A percentile compares a stretch with the other conserved stretches of the same genome.
phyloP scores from a whole-genome alignment of 306 rosid species.

The Gynostemma pentaphyllum region DNA sequence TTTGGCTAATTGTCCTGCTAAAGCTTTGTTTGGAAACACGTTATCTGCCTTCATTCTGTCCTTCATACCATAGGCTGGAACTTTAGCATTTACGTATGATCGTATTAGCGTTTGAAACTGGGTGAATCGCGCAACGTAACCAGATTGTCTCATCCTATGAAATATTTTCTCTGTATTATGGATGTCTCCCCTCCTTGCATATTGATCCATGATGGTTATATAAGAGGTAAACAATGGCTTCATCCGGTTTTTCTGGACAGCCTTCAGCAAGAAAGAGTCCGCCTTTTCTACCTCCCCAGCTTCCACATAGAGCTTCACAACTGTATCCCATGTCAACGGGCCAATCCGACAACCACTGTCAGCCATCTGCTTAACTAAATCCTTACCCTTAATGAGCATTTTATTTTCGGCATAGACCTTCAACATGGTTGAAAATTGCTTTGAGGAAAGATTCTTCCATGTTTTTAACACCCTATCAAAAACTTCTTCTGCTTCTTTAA shows the following conservation, averaged over 20 bases:
- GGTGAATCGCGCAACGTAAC: constrained; percentile 25
- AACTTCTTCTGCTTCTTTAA: constrained; percentile 64
- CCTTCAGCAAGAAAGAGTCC: constrained; percentile 57
- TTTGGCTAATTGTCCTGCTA: constrained; percentile 28
- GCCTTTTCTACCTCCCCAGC: constrained; percentile 82
- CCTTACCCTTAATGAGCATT: constrained; percentile 62
- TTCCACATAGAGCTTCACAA: constrained; percentile 56
- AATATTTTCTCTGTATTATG: constrained; percentile 74
- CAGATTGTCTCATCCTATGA: constrained; percentile 44
- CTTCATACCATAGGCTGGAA: constrained; percentile 65
- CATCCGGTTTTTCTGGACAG: constrained; percentile 26
- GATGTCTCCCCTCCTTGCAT: constrained; percentile 61
- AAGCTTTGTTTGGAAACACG: constrained; percentile 30
- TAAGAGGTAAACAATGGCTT: constrained; percentile 45
- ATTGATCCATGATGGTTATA: constrained; percentile 40
- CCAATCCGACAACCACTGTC: constrained; percentile 43
- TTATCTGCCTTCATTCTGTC: constrained; percentile 68
- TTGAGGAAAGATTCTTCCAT: constrained; percentile 33
- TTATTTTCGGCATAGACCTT: constrained; percentile 51
- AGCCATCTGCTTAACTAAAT: constrained; percentile 57
- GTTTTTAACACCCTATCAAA: constrained; percentile 39
- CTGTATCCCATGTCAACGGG: constrained; percentile 53
- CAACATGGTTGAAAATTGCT: constrained; percentile 32
- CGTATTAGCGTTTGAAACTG: constrained; percentile 44
- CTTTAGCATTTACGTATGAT: constrained; percentile 62